Percentiles rank a stretch among this genome's conserved stretches.
Conservation (phyloP, 2,329 filamentous ascomycete genomes). For the Leptodontidium sp. region DNA sequence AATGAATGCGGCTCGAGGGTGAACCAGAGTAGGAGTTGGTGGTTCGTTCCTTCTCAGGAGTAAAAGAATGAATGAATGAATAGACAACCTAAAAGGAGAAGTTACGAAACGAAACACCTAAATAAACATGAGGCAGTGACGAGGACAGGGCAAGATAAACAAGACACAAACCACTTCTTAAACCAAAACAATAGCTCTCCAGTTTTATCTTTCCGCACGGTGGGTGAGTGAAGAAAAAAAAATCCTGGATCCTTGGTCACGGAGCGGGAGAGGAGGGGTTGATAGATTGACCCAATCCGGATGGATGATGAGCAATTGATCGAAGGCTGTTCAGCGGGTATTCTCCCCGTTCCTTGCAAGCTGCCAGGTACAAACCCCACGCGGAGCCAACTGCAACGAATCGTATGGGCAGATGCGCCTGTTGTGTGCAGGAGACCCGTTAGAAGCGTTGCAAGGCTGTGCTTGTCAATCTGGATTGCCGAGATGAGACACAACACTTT, state of each 20-base stretch:
- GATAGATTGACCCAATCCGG: background rate
- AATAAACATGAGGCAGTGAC: background rate
- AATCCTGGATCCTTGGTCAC: slow-evolving; percentile 14
- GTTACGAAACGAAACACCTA: slow-evolving; percentile 13
- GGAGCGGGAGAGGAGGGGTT: slow-evolving; percentile 11
- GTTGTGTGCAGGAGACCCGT: slow-evolving; percentile 6
- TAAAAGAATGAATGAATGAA: slow-evolving; percentile 1
- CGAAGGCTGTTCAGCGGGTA: slow-evolving; percentile 9
- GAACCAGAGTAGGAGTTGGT: slow-evolving; percentile 7
- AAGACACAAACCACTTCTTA: background rate
- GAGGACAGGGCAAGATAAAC: background rate
- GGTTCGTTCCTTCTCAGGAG: slow-evolving; percentile 1
- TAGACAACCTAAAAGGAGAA: background rate
- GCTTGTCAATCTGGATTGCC: slow-evolving; percentile 10
- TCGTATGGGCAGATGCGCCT: background rate
- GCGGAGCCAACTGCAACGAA: background rate
- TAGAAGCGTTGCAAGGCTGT: slow-evolving; percentile 4
- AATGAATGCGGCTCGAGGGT: slow-evolving; percentile 2
- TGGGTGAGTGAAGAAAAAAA: background rate
- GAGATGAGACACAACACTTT: slow-evolving; percentile 3
- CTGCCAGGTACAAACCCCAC: slow-evolving; percentile 4
- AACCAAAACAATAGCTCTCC: slow-evolving; percentile 5
- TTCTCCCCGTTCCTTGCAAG: background rate
- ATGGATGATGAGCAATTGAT: slow-evolving; percentile 4
- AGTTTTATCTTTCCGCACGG: slow-evolving; percentile 6